These are phyloP conservation scores for Termitomyces sp. DNA, from an alignment of 1,284 basidiomycete species.

Conservation along the genomic window DNA sequence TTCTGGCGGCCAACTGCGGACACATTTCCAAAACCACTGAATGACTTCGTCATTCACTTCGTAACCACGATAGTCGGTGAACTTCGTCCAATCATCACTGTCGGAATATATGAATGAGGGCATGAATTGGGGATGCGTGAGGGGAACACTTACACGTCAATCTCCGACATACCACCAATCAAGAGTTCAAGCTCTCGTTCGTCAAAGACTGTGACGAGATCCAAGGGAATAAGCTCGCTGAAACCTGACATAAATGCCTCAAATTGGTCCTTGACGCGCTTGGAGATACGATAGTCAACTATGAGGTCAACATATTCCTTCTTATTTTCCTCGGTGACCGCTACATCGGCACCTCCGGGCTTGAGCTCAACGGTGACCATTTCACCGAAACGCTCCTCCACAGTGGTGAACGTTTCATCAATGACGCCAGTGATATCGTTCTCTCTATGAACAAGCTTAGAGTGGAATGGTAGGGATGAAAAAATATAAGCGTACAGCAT, in stretches of 20 bases:
- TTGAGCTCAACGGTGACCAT: conserved; percentile 88
- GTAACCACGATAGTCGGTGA: conserved; percentile 71
- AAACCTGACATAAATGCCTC: conserved; percentile 94
- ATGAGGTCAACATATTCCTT: conserved; percentile 89
- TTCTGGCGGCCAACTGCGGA: conserved; percentile 89
- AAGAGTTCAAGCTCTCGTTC: conserved; percentile 90
- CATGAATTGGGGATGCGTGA: background rate
- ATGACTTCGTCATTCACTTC: conserved; percentile 83
- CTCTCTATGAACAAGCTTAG: conserved; percentile 40
- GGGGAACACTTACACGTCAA: conserved; percentile 66
- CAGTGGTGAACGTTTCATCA: conserved; percentile 86
- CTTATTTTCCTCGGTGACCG: conserved; percentile 93
- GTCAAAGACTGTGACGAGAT: conserved; percentile 92
- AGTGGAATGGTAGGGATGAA: background rate
- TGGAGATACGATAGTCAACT: conserved; percentile 88
- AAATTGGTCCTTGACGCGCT: conserved; percentile 92
- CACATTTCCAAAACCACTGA: conserved; percentile 98
- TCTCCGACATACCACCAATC: conserved; percentile 96
- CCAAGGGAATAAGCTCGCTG: conserved; percentile 92
- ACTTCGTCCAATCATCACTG: conserved; percentile 75
- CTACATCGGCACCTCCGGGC: conserved; percentile 71
- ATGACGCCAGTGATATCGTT: conserved; percentile 90
- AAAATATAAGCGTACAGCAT: conserved; percentile 62
- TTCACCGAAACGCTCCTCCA: conserved; percentile 93
- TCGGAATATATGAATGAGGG: conserved; percentile 1